These are phyloP conservation scores for Chrysochromulina tobinii DNA, from an alignment of 78 protist species.

Conservation along the genomic window DNA sequence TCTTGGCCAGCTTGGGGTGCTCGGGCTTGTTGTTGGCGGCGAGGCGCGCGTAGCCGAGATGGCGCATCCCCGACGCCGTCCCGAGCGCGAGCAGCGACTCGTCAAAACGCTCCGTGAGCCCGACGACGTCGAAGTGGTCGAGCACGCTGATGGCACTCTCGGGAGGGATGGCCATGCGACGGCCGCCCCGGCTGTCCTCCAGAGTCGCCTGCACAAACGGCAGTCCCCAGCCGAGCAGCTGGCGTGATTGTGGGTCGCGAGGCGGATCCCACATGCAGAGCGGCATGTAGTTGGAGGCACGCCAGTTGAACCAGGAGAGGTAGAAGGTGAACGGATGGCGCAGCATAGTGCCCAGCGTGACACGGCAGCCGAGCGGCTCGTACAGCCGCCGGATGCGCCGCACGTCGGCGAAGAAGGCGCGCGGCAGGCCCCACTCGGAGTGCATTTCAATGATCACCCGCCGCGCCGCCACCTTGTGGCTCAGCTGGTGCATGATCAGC, in stretches of 20 bases:
- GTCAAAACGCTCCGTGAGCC: background rate
- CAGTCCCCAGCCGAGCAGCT: background rate
- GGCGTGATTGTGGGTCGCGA: background rate
- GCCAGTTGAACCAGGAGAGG: background rate
- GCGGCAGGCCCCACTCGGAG: background rate
- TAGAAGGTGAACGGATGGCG: background rate
- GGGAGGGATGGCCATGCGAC: background rate
- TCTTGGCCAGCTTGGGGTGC: background rate
- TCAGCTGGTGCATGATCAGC: constrained; percentile 14
- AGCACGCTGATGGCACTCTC: background rate
- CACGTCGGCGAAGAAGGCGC: constrained; percentile 2
- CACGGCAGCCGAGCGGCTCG: background rate
- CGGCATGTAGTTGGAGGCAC: background rate
- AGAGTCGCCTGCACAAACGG: background rate
- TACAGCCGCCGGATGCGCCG: background rate
- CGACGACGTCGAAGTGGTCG: background rate
- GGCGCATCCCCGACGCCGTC: background rate
- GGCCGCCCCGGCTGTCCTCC: background rate
- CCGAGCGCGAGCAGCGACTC: background rate
- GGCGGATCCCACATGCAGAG: background rate
- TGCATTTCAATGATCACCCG: background rate
- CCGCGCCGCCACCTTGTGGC: background rate
- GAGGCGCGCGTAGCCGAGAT: background rate
- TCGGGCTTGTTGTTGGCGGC: background rate
- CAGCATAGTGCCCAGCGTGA: background rate